Evolutionary conservation across 2,329 filamentous ascomycete genomes (phyloP), one percentile per base, ranked within the genome.

Genomic region (Ilyonectria destructans): DNA sequence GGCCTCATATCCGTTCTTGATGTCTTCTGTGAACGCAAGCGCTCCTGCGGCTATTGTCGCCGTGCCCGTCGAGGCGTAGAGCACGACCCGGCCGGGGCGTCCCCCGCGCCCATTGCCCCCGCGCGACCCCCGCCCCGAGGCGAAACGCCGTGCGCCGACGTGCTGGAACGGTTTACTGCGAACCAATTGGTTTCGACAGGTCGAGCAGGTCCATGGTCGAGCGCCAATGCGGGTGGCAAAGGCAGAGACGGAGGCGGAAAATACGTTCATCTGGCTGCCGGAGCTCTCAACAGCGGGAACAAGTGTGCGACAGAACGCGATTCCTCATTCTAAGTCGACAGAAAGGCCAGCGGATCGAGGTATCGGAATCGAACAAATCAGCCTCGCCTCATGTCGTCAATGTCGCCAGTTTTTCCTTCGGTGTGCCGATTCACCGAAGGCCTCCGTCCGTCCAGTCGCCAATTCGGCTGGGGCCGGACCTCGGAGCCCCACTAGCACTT

Each of bases 1-100:
- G 12, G 93, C 93, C 59, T 91, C 89, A 78, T 93, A 96, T 37
- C 88, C 87, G 83, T 93, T 91, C 80, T 92, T 93, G 71, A 94
- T 90, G 72, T 97, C 91, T 78, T 92, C 89, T 31, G 85, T 85
- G 69, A 91, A 90, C 23, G 87, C 86, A 31, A 89, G 75, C 4
- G 82, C 80, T 7, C 84, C 83, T n/a, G 83, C 83, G 12, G 84
- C 83, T 10, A 84, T 81, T 3, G 83, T 86, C 21, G 84, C 86
- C n/a, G 82, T 85, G 17, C 87, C 85, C 2, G 84, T 82, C 6
- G 88, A 85, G 15, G 87, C 85, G 45, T 87, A 82, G 31, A 89
- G 76, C 17, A 88, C 75, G 9, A 78, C 71, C 54, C 77, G 75
- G 40, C 74, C 71, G 12, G 79, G 75, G 1, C 76, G 74, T 17